phyloP scores from a whole-genome alignment of 2,329 filamentous ascomycete genomes.

The Colletotrichum limetticola region DNA sequence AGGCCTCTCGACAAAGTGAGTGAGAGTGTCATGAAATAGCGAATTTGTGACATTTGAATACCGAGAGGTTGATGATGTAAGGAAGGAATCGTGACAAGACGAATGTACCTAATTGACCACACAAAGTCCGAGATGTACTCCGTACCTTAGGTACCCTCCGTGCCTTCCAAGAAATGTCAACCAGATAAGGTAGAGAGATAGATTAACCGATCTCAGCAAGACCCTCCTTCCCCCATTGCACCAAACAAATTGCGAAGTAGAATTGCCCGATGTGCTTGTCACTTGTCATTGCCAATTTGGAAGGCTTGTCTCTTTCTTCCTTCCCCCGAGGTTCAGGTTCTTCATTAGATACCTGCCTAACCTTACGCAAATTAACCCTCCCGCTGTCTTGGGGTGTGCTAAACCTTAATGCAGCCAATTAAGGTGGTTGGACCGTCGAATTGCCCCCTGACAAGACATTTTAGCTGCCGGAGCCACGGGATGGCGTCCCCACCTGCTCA shows the following conservation, averaged over 20 bases:
- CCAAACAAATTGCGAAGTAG: background rate
- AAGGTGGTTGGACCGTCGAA: conserved; percentile 15
- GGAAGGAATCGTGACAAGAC: background rate
- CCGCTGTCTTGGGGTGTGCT: conserved; percentile 26
- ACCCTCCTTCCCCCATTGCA: background rate
- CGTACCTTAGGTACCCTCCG: background rate
- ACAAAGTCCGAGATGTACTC: background rate
- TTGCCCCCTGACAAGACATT: conserved; percentile 21
- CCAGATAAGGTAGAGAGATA: background rate
- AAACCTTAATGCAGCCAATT: conserved; percentile 32
- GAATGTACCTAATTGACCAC: background rate
- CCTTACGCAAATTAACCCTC: conserved; percentile 12
- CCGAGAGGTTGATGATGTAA: background rate
- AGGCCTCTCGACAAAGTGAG: conserved; percentile 7
- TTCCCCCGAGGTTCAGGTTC: background rate
- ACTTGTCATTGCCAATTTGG: background rate
- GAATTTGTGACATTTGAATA: background rate
- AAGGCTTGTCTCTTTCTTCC: conserved; percentile 5
- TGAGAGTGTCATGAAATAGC: background rate
- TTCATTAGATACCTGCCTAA: background rate
- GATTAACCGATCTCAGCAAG: background rate
- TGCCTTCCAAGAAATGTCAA: background rate
- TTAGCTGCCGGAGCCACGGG: conserved; percentile 29
- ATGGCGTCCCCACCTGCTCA: conserved; percentile 2
- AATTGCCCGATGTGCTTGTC: background rate